These are phyloP conservation scores for Pugionium dolabratum DNA, from an alignment of 345 rosid genomes.

Conservation along the genomic window DNA sequence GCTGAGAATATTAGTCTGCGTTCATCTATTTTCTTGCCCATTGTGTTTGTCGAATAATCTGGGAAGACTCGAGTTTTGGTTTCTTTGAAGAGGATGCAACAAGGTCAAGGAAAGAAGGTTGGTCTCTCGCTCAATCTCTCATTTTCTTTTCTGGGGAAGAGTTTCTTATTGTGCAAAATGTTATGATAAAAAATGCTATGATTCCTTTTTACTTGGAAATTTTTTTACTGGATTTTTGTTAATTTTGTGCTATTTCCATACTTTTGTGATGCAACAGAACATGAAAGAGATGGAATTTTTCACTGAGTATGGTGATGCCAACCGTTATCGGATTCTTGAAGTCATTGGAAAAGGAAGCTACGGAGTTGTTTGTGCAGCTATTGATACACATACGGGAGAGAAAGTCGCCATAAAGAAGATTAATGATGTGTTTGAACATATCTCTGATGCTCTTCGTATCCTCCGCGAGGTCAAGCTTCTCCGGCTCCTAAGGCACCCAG, in stretches of 20 bases:
- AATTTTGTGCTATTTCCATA: neutral
- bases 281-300: conserved; percentile 80
- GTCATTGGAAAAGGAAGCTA: conserved; percentile 97
- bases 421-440: conserved; percentile 83
- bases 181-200: neutral
- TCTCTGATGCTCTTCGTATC: conserved; percentile 83
- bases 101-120: conserved; percentile 47
- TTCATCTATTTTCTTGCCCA: neutral
- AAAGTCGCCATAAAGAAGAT: conserved; percentile 95
- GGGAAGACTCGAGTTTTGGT: conserved; percentile 2
- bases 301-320: conserved; percentile 97
- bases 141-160: neutral
- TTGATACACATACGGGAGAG: conserved; percentile 91
- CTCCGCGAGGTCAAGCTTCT: conserved; percentile 94
- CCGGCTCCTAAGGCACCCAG: conserved; percentile 85
- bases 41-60: conserved; percentile 11
- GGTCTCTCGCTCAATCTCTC: neutral
- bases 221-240: neutral
- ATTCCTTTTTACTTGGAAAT: neutral
- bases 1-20: conserved; percentile 10
- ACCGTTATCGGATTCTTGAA: conserved; percentile 80
- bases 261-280: conserved; percentile 46
- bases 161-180: neutral
- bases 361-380: conserved; percentile 96
- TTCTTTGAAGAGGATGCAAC: conserved; percentile 46